These are phyloP conservation scores for Beverwykella pulmonaria DNA, from an alignment of 495 filamentous ascomycete species.

Conservation along the genomic window DNA sequence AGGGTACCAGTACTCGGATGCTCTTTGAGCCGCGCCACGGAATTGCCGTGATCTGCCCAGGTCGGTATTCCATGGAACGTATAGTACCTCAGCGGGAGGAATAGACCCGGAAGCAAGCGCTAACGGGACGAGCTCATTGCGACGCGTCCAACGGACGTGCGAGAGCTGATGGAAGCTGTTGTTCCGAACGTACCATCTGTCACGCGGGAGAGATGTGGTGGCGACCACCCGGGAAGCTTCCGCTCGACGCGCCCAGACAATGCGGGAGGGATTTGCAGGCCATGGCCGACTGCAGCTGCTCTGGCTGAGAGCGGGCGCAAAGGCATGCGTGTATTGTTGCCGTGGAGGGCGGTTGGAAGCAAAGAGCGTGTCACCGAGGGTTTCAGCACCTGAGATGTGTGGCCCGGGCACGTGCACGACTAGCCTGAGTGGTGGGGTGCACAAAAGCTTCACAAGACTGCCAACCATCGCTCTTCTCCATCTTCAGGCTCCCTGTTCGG, in stretches of 20 bases:
- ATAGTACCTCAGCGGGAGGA: slow-evolving; percentile 13
- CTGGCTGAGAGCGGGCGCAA: neutral
- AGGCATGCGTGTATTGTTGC: slow-evolving; percentile 26
- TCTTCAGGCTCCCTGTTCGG: too few species aligned
- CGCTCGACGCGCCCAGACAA: slow-evolving; percentile 9
- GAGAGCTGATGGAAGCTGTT: slow-evolving; percentile 9
- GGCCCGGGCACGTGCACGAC: neutral
- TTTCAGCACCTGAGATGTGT: neutral
- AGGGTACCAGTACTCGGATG: slow-evolving; percentile 13
- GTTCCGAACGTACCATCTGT: slow-evolving; percentile 11
- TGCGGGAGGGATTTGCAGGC: neutral
- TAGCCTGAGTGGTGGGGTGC: neutral
- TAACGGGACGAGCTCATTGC: neutral
- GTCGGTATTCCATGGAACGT: slow-evolving; percentile 1
- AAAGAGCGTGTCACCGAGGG: slow-evolving; percentile 19
- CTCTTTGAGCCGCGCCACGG: slow-evolving; percentile 24
- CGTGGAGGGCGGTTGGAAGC: neutral
- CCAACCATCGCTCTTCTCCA: neutral
- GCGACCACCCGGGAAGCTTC: neutral
- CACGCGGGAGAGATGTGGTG: neutral
- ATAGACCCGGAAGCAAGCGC: slow-evolving; percentile 7
- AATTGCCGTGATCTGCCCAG: slow-evolving; percentile 2
- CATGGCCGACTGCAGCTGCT: slow-evolving; percentile 24
- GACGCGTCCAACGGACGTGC: slow-evolving; percentile 11
- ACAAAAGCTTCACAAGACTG: neutral